Percentiles rank a stretch among this genome's conserved stretches.
Evolutionary conservation across 2,329 filamentous ascomycete species (phyloP).

Genomic region (Leptographium wingfieldii): DNA sequence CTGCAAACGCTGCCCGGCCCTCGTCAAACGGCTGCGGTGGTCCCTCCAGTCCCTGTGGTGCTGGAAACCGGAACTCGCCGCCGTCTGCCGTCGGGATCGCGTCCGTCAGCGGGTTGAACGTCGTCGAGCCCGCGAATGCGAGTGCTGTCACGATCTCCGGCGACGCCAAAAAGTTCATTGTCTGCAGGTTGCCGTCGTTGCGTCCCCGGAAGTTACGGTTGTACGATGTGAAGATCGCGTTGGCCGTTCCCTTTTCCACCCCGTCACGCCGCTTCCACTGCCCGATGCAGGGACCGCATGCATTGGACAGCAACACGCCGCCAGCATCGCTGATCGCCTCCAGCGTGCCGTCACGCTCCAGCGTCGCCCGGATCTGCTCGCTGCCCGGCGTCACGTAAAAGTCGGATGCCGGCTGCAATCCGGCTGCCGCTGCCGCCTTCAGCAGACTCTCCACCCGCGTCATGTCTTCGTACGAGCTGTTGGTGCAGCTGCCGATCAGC

Average conservation of each 20-base stretch:
- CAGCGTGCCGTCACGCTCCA: slow-evolving; percentile 80
- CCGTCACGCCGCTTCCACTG: slow-evolving; percentile 92
- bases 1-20: slow-evolving; percentile 62
- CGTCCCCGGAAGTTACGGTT: slow-evolving; percentile 97
- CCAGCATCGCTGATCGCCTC: slow-evolving; percentile 77
- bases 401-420: slow-evolving; percentile 74
- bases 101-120: slow-evolving; percentile 93
- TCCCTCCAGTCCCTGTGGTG: slow-evolving; percentile 58
- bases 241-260: slow-evolving; percentile 69
- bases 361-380: slow-evolving; percentile 90
- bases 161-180: slow-evolving; percentile 97
- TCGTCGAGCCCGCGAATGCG: slow-evolving; percentile 81
- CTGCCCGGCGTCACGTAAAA: slow-evolving; percentile 96
- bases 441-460: slow-evolving; percentile 86
- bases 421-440: slow-evolving; percentile 80
- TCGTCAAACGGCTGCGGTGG: slow-evolving; percentile 56
- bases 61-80: slow-evolving; percentile 69
- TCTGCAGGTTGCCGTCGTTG: slow-evolving; percentile 91
- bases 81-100: slow-evolving; percentile 68
- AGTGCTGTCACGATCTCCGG: slow-evolving; percentile 96
- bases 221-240: slow-evolving; percentile 94
- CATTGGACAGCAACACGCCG: slow-evolving; percentile 83
- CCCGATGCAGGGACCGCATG: slow-evolving; percentile 86
- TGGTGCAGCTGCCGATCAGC: slow-evolving; percentile 95
- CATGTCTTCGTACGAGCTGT: slow-evolving; percentile 99